Evolutionary conservation across 129 eudicot species (phyloP).

Genomic region (Pittosporum tobira): DNA sequence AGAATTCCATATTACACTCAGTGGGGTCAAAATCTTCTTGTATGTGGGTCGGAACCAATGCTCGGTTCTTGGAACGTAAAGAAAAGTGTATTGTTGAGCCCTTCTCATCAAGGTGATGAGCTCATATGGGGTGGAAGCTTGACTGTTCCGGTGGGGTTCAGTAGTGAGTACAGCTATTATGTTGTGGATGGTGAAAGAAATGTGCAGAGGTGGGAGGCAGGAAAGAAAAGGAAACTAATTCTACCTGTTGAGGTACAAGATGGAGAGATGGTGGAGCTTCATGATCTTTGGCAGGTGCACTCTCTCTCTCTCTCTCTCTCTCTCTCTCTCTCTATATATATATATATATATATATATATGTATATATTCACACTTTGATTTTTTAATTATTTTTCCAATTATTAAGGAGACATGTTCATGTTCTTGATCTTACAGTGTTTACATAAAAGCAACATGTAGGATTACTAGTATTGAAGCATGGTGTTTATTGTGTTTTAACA

Average conservation of each 20-base stretch:
- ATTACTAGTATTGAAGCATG: not conserved
- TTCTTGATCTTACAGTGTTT: not conserved
- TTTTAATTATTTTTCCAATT: not conserved
- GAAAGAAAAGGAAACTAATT: slow-evolving; percentile 60
- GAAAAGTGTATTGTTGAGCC: slow-evolving; percentile 67
- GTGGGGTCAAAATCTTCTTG: slow-evolving; percentile 90
- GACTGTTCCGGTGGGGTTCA: slow-evolving; percentile 53
- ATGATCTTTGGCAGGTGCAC: slow-evolving; percentile 92
- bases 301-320: not conserved
- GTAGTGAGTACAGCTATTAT: slow-evolving; percentile 69
- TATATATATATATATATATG: no score
- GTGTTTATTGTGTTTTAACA: no score
- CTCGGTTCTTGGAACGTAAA: slow-evolving; percentile 91
- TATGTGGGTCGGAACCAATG: slow-evolving; percentile 75
- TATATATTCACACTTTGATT: no score
- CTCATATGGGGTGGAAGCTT: slow-evolving; percentile 82
- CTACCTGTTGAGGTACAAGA: slow-evolving; percentile 51
- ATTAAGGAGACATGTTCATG: not conserved
- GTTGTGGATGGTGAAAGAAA: slow-evolving; percentile 72
- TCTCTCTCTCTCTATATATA: no score
- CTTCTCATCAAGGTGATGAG: slow-evolving; percentile 75
- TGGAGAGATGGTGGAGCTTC: slow-evolving; percentile 68
- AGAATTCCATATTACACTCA: slow-evolving; percentile 85
- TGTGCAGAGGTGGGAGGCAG: slow-evolving; percentile 69
- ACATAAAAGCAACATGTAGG: not conserved